Base-by-base conservation (phyloP, 208 protist species). In the Crithidia brevicula region DNA sequence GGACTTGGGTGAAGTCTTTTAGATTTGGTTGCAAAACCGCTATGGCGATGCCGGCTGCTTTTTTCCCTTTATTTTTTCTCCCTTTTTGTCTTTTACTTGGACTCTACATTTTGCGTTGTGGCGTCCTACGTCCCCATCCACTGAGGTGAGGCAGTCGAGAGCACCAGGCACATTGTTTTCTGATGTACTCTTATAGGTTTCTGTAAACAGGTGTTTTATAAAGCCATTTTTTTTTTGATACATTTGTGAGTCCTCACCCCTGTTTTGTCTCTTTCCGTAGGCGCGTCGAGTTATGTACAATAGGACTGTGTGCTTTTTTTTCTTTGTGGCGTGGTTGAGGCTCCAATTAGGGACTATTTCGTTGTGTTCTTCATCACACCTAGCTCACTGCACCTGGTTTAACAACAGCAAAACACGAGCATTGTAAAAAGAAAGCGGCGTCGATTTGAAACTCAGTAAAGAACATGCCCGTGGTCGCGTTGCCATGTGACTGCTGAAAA, bases 351-450 rank as follows among this genome's bases (percentile, higher is more conserved):
- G 2, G 59, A 52, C 22, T 4, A 2, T 45, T 52, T 42, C 10
- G n/a, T 52, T 65, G 59, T 54, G 59, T 54, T 65, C 31, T 54
- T 65, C n/a, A 64, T 38, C 59, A 65, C 45, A 65, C 34, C 22
- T 16, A 54, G 0, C 20, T 15, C 3, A 28, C 16, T 18, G 46
- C 56, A 22, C 57, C 36, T 69, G 49, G 15, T 58, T 53, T 16
- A 10, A 20, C 46, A 28, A 49, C 25, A 16, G 34, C 27, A n/a
- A 23, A 51, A 57, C 25, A 22, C 11, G 23, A 51, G 10, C 5
- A 46, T 52, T 8, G 42, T 18, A 51, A 10, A 40, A 15, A 16
- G 25, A 22, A 15, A 63, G 20, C 28, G 36, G 36, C 36, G 36
- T 40, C 43, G 25, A 45, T 30, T 25, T 28, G 2, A 18, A 7